A percentile compares a stretch with the other conserved stretches of the same genome.
phyloP scores from a whole-genome alignment of 169 alveolate species.

The Plasmodium blacklocki region DNA sequence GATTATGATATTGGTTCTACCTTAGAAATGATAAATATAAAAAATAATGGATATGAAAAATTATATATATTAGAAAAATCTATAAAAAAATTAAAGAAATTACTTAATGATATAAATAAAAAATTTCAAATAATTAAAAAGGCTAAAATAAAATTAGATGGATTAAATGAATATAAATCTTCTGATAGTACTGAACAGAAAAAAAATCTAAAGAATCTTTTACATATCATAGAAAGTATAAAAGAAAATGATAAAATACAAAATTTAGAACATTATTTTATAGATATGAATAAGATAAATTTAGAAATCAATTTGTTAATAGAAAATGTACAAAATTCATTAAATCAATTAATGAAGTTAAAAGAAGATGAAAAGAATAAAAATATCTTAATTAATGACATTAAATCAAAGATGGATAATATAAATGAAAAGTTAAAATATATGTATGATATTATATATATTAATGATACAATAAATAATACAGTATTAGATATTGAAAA shows the following conservation, averaged over 20 bases:
- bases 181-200: no score
- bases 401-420: neutral
- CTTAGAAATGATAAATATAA: slow-evolving; percentile 21
- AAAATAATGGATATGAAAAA: slow-evolving; percentile 11
- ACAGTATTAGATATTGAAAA: slow-evolving; percentile 6
- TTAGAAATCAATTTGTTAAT: no score
- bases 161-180: neutral
- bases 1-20: neutral
- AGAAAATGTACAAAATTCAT: no score
- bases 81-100: neutral
- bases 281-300: no score
- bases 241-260: no score
- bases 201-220: no score
- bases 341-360: no score
- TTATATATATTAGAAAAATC: neutral
- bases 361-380: neutral
- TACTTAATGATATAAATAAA: neutral
- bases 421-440: slow-evolving; percentile 28
- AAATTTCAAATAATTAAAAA: slow-evolving; percentile 14
- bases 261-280: no score
- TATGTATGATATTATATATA: neutral
- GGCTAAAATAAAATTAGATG: neutral
- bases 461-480: slow-evolving; percentile 8
- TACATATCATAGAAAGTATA: no score
- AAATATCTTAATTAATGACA: neutral